phyloP scores from a whole-genome alignment of 1,284 basidiomycete genomes.

The Moesziomyces antarcticus region DNA sequence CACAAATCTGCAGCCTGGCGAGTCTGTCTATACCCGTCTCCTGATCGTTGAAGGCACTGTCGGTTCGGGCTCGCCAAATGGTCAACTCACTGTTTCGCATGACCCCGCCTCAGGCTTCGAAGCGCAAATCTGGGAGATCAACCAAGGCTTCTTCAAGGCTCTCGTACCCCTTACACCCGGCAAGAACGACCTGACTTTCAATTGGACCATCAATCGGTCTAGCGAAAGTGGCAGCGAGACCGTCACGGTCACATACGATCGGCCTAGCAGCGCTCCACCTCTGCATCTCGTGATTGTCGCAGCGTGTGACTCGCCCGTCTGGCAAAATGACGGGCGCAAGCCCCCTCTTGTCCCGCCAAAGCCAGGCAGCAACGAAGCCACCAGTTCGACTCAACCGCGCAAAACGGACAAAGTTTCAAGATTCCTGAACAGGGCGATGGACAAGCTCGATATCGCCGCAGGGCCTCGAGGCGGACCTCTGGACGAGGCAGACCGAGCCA shows the following conservation, averaged over 20 bases:
- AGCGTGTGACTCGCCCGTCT: constrained; percentile 38
- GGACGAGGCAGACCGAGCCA: constrained; percentile 16
- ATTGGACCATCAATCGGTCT: constrained; percentile 1
- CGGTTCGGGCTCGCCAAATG: constrained; percentile 1
- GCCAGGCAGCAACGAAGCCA: background rate
- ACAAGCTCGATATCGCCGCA: constrained; percentile 14
- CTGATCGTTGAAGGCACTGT: constrained; percentile 34
- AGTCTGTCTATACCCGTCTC: constrained; percentile 37
- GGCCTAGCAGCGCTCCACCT: constrained; percentile 15
- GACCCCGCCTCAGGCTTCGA: constrained; percentile 27
- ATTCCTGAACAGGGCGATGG: constrained; percentile 25
- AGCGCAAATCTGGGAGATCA: constrained; percentile 33
- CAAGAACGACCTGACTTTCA: constrained; percentile 21
- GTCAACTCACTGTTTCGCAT: constrained; percentile 7
- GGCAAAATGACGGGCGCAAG: constrained; percentile 19
- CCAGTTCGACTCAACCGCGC: background rate
- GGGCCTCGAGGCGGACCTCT: background rate
- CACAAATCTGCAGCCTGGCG: constrained; percentile 22
- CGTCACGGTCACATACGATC: constrained; percentile 12
- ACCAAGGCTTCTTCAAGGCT: constrained; percentile 42
- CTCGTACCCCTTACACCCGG: constrained; percentile 34
- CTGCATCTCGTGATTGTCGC: constrained; percentile 43
- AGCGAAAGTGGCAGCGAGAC: background rate
- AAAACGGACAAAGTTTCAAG: constrained; percentile 18
- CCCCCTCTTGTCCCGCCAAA: constrained; percentile 6